A percentile compares a stretch with the other conserved stretches of the same genome.
phyloP scores from a whole-genome alignment of 202 grass and related monocot species.

The Brachypodium distachyon region DNA sequence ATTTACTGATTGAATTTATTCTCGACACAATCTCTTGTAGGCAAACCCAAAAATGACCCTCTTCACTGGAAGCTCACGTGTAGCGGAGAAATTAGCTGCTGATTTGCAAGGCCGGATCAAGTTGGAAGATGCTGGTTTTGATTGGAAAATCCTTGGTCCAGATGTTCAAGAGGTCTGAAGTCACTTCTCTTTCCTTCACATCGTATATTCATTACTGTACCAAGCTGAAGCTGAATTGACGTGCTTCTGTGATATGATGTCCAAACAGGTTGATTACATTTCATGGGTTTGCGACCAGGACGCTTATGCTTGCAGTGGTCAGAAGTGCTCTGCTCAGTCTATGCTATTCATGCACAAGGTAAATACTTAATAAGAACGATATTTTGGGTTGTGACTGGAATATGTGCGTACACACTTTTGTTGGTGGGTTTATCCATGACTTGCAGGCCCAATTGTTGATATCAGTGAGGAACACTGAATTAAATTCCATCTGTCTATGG shows the following conservation, averaged over 20 bases:
- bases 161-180: constrained; percentile 86
- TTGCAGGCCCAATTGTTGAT: background rate
- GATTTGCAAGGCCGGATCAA: constrained; percentile 87
- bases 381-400: too few relatives aligned
- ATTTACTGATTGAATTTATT: constrained; percentile 11
- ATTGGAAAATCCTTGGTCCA: constrained; percentile 98
- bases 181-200: background rate
- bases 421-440: background rate
- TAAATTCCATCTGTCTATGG: background rate
- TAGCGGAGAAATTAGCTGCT: constrained; percentile 80
- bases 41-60: constrained; percentile 91
- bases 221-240: constrained; percentile 25
- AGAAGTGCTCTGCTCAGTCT: constrained; percentile 98
- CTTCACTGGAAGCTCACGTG: constrained; percentile 86
- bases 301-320: constrained; percentile 96
- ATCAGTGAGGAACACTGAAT: background rate
- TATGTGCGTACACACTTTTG: too few relatives aligned
- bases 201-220: background rate
- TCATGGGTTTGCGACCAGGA: constrained; percentile 99
- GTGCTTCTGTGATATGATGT: constrained; percentile 14
- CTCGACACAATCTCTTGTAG: constrained; percentile 35
- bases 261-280: constrained; percentile 79
- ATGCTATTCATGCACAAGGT: constrained; percentile 97
- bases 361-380: background rate
- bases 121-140: constrained; percentile 98